Evolutionary conservation across 2,329 filamentous ascomycete species (phyloP), one percentile per base, ranked within the genome.

Genomic region (Thelonectria blattea): DNA sequence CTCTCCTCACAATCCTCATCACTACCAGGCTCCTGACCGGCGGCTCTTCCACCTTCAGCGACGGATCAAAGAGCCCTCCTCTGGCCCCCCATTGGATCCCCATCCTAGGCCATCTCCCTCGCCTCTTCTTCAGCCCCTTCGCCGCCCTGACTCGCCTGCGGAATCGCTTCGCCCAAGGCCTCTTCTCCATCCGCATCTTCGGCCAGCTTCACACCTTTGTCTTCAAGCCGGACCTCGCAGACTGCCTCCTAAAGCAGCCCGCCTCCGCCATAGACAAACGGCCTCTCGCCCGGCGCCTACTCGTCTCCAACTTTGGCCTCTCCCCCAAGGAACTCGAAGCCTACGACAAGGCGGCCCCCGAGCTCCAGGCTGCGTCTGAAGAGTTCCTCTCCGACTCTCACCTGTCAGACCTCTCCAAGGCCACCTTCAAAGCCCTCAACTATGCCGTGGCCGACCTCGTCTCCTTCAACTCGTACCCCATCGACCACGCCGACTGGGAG

Each of bases 401-500:
- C 8, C 54, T 76, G 5, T 56, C 62, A 5, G 52, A 63, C 2
- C 57, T 76, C 32, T 60, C 67, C 32, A 62, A 68, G 1, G 43
- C 53, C 17, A 58, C 59, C 14, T 58, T 66, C 8, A 27, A 52
- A 2, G 50, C 72, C 18, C 54, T 79, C 1, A 70, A 71, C n/a
- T 62, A 65, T 10, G 67, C 70, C 37, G 70, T 76, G 10, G 68
- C 71, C 1, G 75, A 78, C 47, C 66, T 77, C 3, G 72, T 79
- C 48, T 74, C 76, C 1, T 79, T 79, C 66, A 79, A 76, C 61
- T 65, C 66, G 7, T 74, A 73, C 15, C 67, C 72, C 1, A 70
- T 75, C 3, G 77, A 79, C 47, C 77, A 79, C 60, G 70, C 68
- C 48, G 73, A 74, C 7, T 79, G 77, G 77, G 77, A 79, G 63